Evolutionary conservation across 2,329 filamentous ascomycete species (phyloP).

Genomic region (Ceratocystis diversiconidia): DNA sequence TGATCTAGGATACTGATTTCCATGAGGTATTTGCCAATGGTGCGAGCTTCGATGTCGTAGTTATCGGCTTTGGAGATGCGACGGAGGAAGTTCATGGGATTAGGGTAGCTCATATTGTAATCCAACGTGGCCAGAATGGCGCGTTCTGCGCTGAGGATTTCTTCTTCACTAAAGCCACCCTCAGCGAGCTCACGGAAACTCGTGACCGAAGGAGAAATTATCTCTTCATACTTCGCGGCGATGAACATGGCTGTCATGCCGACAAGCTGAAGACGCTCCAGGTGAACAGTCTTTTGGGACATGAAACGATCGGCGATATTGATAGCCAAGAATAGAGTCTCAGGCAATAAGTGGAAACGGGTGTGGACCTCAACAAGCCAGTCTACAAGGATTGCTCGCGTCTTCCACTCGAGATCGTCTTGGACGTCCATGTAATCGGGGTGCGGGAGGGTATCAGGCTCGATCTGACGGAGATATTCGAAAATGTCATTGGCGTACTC

Average conservation of each 20-base stretch:
- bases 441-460: constrained; percentile 67
- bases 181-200: constrained; percentile 97
- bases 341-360: constrained; percentile 84
- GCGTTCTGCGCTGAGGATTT: constrained; percentile 93
- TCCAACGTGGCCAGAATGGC: constrained; percentile 82
- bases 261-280: constrained; percentile 90
- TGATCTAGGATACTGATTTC: constrained; percentile 94
- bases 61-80: constrained; percentile 98
- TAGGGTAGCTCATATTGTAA: constrained; percentile 96
- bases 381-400: constrained; percentile 89
- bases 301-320: constrained; percentile 98
- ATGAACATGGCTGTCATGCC: constrained; percentile 99
- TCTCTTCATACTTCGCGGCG: constrained; percentile 96
- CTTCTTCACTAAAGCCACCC: constrained; percentile 85
- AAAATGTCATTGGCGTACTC: constrained; percentile 97
- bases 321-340: constrained; percentile 91
- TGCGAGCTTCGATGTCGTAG: constrained; percentile 96
- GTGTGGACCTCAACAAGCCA: constrained; percentile 98
- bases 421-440: constrained; percentile 91
- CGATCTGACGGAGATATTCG: constrained; percentile 80
- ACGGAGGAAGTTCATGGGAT: constrained; percentile 98
- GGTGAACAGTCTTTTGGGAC: constrained; percentile 84
- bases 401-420: constrained; percentile 94
- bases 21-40: constrained; percentile 92
- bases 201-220: constrained; percentile 87